Base-by-base conservation (phyloP, 2,329 filamentous ascomycete genomes). In the Ceratocystis cubensis region DNA sequence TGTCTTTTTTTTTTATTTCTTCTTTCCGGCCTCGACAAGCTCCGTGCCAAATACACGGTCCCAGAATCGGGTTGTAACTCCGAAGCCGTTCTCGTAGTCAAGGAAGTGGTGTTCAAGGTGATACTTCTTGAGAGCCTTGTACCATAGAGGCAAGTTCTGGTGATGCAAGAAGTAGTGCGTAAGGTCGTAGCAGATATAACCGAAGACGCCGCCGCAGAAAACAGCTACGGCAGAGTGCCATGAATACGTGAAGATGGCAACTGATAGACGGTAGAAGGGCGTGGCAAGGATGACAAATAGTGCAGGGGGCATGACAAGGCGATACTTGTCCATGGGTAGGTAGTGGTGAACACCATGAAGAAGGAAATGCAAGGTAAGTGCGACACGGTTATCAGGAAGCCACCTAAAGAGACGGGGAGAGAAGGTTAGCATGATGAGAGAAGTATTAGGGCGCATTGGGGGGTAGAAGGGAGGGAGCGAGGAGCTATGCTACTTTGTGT, bases 121-220 rank as follows among this genome's bases (percentile, higher is more conserved):
- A 74, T 96, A 96, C 77, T 96, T 97, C 85, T 99, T 99, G 72
- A 97, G 84, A 70, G 85, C 81, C 77, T 89, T 89, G 79, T 95
- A 97, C 82, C 91, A 96, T 1, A 86, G 78, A 17, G 94, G 94
- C 2, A 99, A 84, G 72, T 91, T 95, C 78, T 88, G 85, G 79
- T 99, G 94, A 76, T 99, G 94, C 48, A 99, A 83, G 82, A 99
- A 99, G 81, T 97, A 99, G 76, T 99, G 94, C 1, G 94, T 99
- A 79, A 96, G 73, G 75, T 99, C 94, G 78, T 99, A 99, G 80
- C 88, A 91, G 69, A 96, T 83, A 75, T 99, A 99, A 67, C 94
- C 94, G 72, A 96, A 96, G 70, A 99, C 86, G 69, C 92, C 94
- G 63, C 94, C 94, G 72, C 87, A 93, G 79, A 83, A 99, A 3